A percentile compares a stretch with the other conserved stretches of the same genome.
Evolutionary conservation across 2,329 filamentous ascomycete genomes (phyloP).

Genomic region (Penicillium sp.): DNA sequence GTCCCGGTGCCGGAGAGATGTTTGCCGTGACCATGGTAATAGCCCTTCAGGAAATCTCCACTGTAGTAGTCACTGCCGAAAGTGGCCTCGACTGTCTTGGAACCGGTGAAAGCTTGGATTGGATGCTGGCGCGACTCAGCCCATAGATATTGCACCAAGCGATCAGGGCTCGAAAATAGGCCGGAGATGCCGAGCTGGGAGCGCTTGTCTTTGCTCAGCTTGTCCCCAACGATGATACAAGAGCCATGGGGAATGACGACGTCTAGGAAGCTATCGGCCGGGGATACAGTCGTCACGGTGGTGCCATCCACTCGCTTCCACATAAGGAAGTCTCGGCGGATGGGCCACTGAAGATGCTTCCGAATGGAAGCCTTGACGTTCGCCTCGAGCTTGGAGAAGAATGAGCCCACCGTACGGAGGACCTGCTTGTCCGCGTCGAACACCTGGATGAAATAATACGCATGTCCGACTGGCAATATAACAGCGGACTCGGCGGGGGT

Average conservation of each 20-base stretch:
- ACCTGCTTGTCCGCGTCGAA: conserved; percentile 50
- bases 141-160: conserved; percentile 43
- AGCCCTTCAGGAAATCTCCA: conserved; percentile 49
- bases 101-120: conserved; percentile 42
- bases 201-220: conserved; percentile 35
- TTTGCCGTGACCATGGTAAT: conserved; percentile 53
- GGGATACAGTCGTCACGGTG: conserved; percentile 33
- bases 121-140: conserved; percentile 46
- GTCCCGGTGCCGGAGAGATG: conserved; percentile 53
- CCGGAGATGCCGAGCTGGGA: conserved; percentile 32
- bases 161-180: conserved; percentile 37
- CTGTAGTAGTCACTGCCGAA: conserved; percentile 56
- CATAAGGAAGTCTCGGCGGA: conserved; percentile 40
- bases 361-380: conserved; percentile 41
- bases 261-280: conserved; percentile 33
- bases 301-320: conserved; percentile 43
- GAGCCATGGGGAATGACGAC: conserved; percentile 35
- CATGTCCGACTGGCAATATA: conserved; percentile 32
- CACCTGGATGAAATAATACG: conserved; percentile 50
- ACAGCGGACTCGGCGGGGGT: conserved; percentile 17
- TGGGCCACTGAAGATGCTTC: conserved; percentile 36
- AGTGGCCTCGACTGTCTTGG: conserved; percentile 49
- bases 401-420: conserved; percentile 39
- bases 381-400: conserved; percentile 40
- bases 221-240: conserved; percentile 43